Evolutionary conservation across 2,329 filamentous ascomycete species (phyloP), one percentile per base, ranked within the genome.

Genomic region (Leptographium lundbergii): DNA sequence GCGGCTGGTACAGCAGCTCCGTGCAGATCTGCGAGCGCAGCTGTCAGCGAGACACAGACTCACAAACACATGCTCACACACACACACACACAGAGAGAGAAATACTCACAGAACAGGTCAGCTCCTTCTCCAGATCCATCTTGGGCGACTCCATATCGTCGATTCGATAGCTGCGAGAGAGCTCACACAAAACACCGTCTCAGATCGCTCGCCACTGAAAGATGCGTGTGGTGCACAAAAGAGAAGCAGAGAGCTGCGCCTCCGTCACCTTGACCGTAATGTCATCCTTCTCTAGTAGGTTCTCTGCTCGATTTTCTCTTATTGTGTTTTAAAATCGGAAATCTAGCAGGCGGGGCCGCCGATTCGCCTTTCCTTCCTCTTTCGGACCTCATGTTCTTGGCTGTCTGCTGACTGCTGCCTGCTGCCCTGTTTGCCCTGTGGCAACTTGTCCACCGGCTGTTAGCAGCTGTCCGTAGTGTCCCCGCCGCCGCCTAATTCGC

Each of bases 1-100:
- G 80, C 39, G 91, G 91, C 71, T 95, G 89, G 74, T 90, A 95
- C 63, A 96, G 84, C 64, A 96, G 82, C 72, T 97, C 94, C 66
- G 92, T 95, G 77, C 94, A 99, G 68, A 99, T 99, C 91, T 96
- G 66, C 13, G 6, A 39, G 36, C 39, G 14, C 17, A 45, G 13
- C 61, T 47, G 57, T 54, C 32, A 61, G 59, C 27, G 7, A 14
- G 10, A 17, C 45, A 36, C 57, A 34, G 36, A 51, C 32, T 7
- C 4, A 4, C 17, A 14, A 39, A 14, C 36, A 39, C 14, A 17
- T 9, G 34, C 10, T 10, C 34, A 14, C 34, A 29, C 27, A 1
- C 4, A 53, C 50, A 51, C 57, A 60, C 59, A 56, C 57, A 17
- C 14, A 36, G 34, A 51, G 24, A 57, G 22, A 24, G 60, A 55